Base-by-base conservation (phyloP, 306 rosid genomes). In the Quercus wislizeni region DNA sequence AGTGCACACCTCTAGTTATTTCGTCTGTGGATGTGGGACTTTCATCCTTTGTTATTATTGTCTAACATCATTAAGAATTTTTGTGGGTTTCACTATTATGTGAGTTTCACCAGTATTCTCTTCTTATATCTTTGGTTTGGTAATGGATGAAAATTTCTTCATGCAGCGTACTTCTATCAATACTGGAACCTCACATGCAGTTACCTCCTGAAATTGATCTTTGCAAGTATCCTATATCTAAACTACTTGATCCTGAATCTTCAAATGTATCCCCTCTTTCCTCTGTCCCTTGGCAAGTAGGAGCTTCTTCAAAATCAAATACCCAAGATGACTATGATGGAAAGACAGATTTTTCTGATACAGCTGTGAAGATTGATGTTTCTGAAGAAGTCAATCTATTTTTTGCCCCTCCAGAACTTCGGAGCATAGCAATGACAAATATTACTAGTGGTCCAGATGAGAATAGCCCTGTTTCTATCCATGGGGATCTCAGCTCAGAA, bases 121-220 rank as follows among this genome's bases (percentile, higher is more conserved):
- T 4, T 21, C 17, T 49, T 19, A 41, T 68, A 14, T 57, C 18
- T 62, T 65, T 41, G 64, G 63, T 70, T 49, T 54, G 73, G 52
- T 74, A 38, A 51, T 78, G 43, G 41, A 59, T 17, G 21, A 65
- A 71, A 43, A 57, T 51, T 54, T 76, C 76, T 80, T 65, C 38
- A 43, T 90, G 90, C 87, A 94, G 98, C 21, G 92, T 94, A 74
- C 94, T 94, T 78, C 93, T 94, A 69, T 91, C 97, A 8, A 89
- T 94, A 88, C 80, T 92, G 89, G 96, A 91, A 85, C 98, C 98
- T 41, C 94, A 87, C 88, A 87, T 94, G 91, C 92, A 78, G 77
- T 86, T 94, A 79, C 98, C 98, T 61, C 89, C 95, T 77, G 98
- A 89, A 75, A 87, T 94, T 69, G 97, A 94, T 88, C 92, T 85